phyloP scores from a whole-genome alignment of 1,284 basidiomycete genomes.

The Leccinum griseonigrum region DNA sequence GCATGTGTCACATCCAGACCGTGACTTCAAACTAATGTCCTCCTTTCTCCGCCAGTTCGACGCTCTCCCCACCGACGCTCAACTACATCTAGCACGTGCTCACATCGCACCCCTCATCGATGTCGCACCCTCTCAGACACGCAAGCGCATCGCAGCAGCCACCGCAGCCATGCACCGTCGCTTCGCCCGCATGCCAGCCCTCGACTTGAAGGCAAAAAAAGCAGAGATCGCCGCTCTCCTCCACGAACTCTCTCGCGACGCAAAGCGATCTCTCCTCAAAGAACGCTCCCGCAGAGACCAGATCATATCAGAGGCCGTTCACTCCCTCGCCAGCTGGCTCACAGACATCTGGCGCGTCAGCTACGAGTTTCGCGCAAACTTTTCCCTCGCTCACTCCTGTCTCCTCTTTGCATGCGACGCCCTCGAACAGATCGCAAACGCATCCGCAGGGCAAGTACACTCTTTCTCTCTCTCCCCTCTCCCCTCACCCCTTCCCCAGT shows the following conservation, averaged over 20 bases:
- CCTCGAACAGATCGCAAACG: conserved; percentile 42
- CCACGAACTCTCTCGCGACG: conserved; percentile 48
- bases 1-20: too few species aligned
- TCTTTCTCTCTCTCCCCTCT: conserved; percentile 1
- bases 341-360: conserved; percentile 58
- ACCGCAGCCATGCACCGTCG: conserved; percentile 37
- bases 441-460: conserved; percentile 44
- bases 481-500: conserved; percentile 9
- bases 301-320: conserved; percentile 51
- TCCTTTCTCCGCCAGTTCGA: conserved; percentile 40
- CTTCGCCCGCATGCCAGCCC: conserved; percentile 41
- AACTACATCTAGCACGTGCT: conserved; percentile 41
- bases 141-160: conserved; percentile 34
- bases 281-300: conserved; percentile 52
- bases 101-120: conserved; percentile 44
- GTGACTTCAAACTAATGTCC: neutral
- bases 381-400: conserved; percentile 50
- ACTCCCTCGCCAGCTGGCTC: conserved; percentile 54
- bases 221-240: conserved; percentile 50
- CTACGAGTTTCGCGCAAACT: conserved; percentile 55
- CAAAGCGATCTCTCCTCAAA: conserved; percentile 48
- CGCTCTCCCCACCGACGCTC: conserved; percentile 43
- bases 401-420: conserved; percentile 49
- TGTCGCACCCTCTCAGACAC: conserved; percentile 32
- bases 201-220: conserved; percentile 53